These are phyloP conservation scores for Mortierella antarctica DNA, from an alignment of 192 early-diverging fungal genomes.

Conservation along the genomic window DNA sequence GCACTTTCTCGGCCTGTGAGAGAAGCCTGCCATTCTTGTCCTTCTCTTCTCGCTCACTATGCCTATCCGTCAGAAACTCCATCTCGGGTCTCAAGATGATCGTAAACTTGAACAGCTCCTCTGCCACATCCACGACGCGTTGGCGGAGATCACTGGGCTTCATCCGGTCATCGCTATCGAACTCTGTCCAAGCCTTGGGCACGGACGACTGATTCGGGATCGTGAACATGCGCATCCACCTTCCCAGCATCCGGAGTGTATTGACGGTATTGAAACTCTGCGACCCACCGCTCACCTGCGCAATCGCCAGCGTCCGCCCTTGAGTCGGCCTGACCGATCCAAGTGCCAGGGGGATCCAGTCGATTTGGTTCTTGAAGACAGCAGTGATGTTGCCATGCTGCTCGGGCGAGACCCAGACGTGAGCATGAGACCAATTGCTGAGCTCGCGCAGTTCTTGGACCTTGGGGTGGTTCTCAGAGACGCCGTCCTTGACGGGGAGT, in stretches of 20 bases:
- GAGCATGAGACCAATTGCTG: conserved; percentile 63
- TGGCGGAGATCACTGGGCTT: conserved; percentile 55
- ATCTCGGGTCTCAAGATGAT: conserved; percentile 52
- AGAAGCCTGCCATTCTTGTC: conserved; percentile 56
- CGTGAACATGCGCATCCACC: conserved; percentile 68
- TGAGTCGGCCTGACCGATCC: conserved; percentile 60
- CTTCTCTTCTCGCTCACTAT: conserved; percentile 60
- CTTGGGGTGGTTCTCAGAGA: conserved; percentile 59
- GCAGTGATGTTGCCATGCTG: conserved; percentile 64
- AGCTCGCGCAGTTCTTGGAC: conserved; percentile 60
- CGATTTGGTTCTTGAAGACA: conserved; percentile 66
- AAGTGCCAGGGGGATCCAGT: conserved; percentile 60
- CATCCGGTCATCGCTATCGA: conserved; percentile 57
- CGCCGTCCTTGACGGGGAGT: conserved; percentile 63
- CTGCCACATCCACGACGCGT: conserved; percentile 64
- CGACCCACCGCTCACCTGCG: conserved; percentile 63
- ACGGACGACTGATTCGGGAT: conserved; percentile 65
- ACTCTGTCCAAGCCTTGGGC: conserved; percentile 68
- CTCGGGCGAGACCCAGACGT: conserved; percentile 65
- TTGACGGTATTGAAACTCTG: conserved; percentile 66
- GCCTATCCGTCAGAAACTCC: conserved; percentile 58
- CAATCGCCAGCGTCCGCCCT: conserved; percentile 53
- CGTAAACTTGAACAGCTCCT: conserved; percentile 62
- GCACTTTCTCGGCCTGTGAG: conserved; percentile 57
- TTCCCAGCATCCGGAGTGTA: conserved; percentile 57